Evolutionary conservation across 2,329 filamentous ascomycete genomes (phyloP), one percentile per base, ranked within the genome.

Genomic region (Arthrocladium fulminans): DNA sequence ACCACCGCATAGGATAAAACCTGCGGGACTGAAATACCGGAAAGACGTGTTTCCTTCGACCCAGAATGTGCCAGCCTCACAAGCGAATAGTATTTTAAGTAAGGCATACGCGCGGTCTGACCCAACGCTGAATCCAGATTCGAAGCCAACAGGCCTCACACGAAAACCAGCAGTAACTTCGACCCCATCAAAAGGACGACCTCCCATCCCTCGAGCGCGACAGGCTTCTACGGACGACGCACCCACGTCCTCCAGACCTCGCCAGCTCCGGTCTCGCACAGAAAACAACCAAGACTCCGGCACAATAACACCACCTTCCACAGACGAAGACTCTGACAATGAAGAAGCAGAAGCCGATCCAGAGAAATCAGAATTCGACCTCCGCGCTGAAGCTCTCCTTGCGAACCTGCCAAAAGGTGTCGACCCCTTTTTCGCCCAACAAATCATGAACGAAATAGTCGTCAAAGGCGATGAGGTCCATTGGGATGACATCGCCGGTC

Each of bases 381-480:
- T 72, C 45, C 79, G 75, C 42, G 79, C 86, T 53, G 70, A 73
- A 42, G 65, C 74, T 7, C 72, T 94, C 19, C 70, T 96, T 60
- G 88, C 86, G 60, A 83, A 83, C 49, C 68, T 97, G 1, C 89
- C 89, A 0, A 76, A 81, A 46, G 88, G 88, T 0, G 79, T 96
- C 2, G 92, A 98, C 61, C 78, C 83, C 55, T 72, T 75, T 22
- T 86, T 89, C 2, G 92, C 90, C 0, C 86, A 86, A 60, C 88
- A 96, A 53, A 96, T 98, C 24, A 74, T 97, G 50, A 96, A 96
- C 60, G 92, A 98, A 57, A 94, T 98, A 51, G 85, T 98, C 2
- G 83, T 97, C 12, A 90, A 55, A 54, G 92, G 92, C 5, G 92
- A 98, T 59, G 86, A 94, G 61, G 92, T 98, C 1, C 87, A 86